Evolutionary conservation across 805 yeast genomes (phyloP).

Genomic region (Ogataea trehalophila): DNA sequence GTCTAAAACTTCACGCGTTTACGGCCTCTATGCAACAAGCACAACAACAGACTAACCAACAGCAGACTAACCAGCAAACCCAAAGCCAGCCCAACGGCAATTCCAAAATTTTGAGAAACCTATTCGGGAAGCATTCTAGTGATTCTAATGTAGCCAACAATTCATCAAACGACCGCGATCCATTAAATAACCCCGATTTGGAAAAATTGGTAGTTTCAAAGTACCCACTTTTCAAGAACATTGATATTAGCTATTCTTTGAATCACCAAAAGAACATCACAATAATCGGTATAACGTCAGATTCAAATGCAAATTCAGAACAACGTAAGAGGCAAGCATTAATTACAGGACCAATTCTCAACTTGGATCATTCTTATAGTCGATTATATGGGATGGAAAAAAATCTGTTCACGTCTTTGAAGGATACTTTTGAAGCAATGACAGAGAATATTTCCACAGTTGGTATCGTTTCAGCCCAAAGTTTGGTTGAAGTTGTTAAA

Average conservation of each 20-base stretch:
- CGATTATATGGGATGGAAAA: slow-evolving; percentile 45
- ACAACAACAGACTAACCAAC: slow-evolving; percentile 7
- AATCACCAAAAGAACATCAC: slow-evolving; percentile 42
- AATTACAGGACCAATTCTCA: slow-evolving; percentile 75
- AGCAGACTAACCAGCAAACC: slow-evolving; percentile 6
- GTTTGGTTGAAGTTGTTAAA: slow-evolving; percentile 70
- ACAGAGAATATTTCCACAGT: slow-evolving; percentile 60
- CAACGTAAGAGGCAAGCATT: slow-evolving; percentile 75
- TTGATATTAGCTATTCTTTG: slow-evolving; percentile 32
- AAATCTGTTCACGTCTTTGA: slow-evolving; percentile 59
- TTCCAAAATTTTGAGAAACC: slow-evolving; percentile 10
- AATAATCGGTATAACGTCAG: slow-evolving; percentile 40
- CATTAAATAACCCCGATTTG: slow-evolving; percentile 17
- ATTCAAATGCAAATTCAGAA: slow-evolving; percentile 50
- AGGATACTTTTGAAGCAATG: slow-evolving; percentile 83
- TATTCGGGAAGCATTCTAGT: slow-evolving; percentile 12
- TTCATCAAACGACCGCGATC: slow-evolving; percentile 16
- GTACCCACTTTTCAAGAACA: slow-evolving; percentile 31
- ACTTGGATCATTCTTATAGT: slow-evolving; percentile 65
- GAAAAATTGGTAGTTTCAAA: slow-evolving; percentile 16
- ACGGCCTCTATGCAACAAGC: slow-evolving; percentile 19
- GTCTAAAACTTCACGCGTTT: slow-evolving; percentile 38
- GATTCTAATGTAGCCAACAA: background rate
- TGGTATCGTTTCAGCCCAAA: slow-evolving; percentile 83
- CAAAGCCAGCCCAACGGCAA: background rate